These are phyloP conservation scores for Blastobotrys proliferans DNA, from an alignment of 1,139 yeast species.

Conservation along the genomic window DNA sequence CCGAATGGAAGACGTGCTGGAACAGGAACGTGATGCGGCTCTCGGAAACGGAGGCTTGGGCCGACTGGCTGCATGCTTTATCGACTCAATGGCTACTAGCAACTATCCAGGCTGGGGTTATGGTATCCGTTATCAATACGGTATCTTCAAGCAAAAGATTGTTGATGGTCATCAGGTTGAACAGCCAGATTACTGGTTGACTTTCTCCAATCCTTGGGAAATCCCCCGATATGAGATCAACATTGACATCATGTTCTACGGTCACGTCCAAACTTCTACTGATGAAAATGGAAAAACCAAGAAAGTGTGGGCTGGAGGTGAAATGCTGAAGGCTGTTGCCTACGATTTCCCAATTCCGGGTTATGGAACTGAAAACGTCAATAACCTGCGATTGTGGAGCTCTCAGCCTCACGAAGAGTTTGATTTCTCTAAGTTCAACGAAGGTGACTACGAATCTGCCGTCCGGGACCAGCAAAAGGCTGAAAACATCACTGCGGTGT, in stretches of 20 bases:
- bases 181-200: constrained; percentile 91
- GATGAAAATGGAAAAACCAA: constrained; percentile 50
- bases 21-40: constrained; percentile 90
- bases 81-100: constrained; percentile 82
- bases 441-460: constrained; percentile 86
- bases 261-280: constrained; percentile 62
- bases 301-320: constrained; percentile 83
- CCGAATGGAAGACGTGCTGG: constrained; percentile 78
- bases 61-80: constrained; percentile 89
- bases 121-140: constrained; percentile 89
- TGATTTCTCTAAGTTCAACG: constrained; percentile 86
- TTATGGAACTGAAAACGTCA: constrained; percentile 75
- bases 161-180: constrained; percentile 93
- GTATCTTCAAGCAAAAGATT: constrained; percentile 87
- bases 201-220: constrained; percentile 89
- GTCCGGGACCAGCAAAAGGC: constrained; percentile 84
- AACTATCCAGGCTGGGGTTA: constrained; percentile 97
- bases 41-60: constrained; percentile 96
- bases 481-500: constrained; percentile 85
- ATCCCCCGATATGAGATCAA: constrained; percentile 81
- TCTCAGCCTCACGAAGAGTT: constrained; percentile 88
- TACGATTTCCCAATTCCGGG: constrained; percentile 95
- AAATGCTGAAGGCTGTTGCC: constrained; percentile 86
- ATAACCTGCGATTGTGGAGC: constrained; percentile 87
- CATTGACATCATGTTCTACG: constrained; percentile 90